Evolutionary conservation across 768 basidiomycete species (phyloP).

Genomic region (Epithele typhae): DNA sequence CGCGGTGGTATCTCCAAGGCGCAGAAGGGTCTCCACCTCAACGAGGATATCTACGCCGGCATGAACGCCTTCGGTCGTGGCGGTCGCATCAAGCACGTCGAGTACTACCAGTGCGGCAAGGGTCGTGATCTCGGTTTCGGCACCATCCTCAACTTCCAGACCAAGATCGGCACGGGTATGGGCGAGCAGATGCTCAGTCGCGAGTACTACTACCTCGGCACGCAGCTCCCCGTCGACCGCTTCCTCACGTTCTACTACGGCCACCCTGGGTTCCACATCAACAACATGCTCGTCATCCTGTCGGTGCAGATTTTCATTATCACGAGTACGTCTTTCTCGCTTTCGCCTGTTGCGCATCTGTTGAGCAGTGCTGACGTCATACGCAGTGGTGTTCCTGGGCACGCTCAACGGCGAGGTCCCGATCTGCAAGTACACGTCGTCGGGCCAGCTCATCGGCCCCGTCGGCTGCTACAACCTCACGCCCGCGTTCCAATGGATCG

Average conservation of each 20-base stretch:
- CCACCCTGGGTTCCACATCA: constrained; percentile 99
- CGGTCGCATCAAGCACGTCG: constrained; percentile 96
- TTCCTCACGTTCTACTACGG: constrained; percentile 99
- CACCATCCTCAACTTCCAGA: constrained; percentile 99
- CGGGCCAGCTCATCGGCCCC: constrained; percentile 72
- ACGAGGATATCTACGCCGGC: constrained; percentile 99
- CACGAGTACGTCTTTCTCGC: constrained; percentile 77
- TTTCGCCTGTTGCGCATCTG: not conserved
- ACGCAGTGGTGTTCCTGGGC: constrained; percentile 87
- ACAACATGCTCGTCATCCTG: constrained; percentile 98
- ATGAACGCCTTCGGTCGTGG: constrained; percentile 98
- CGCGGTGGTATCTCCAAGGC: constrained; percentile 99
- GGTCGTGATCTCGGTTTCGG: constrained; percentile 98
- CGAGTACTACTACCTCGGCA: constrained; percentile 98
- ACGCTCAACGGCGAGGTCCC: constrained; percentile 79
- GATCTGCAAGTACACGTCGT: constrained; percentile 75
- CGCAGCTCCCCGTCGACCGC: constrained; percentile 94
- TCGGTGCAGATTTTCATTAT: constrained; percentile 95
- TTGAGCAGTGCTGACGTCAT: constrained; percentile 15
- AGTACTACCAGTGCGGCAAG: constrained; percentile 99
- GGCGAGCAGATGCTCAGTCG: constrained; percentile 99
- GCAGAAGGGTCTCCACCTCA: constrained; percentile 97
- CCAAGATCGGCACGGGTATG: constrained; percentile 99
- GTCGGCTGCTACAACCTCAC: constrained; percentile 91
- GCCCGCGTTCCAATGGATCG: constrained; percentile 94